Conservation (phyloP, 805 yeast species). For the Starmerella bombicola region DNA sequence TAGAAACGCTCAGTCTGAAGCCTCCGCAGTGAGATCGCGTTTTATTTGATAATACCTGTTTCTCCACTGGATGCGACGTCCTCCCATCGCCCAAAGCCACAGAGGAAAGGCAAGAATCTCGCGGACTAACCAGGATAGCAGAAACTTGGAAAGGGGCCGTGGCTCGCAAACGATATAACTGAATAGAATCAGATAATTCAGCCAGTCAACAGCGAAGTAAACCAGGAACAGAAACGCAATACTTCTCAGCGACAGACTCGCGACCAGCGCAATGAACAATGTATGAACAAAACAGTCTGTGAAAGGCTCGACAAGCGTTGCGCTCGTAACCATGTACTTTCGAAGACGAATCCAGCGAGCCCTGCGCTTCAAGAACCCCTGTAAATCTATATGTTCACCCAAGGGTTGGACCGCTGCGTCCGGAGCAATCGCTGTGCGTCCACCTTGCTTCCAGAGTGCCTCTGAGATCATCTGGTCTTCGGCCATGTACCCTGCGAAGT, state of each 20-base stretch:
- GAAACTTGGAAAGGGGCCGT: conserved; percentile 26
- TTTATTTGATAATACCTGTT: conserved; percentile 62
- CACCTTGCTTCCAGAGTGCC: conserved; percentile 64
- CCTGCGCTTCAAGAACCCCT: conserved; percentile 54
- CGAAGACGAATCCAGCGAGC: conserved; percentile 79
- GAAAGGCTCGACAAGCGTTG: conserved; percentile 75
- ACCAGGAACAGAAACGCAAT: conserved; percentile 35
- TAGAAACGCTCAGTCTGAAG: no score
- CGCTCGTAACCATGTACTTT: conserved; percentile 74
- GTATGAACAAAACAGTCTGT: conserved; percentile 59
- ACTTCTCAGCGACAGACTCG: neutral
- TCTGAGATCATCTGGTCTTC: conserved; percentile 90
- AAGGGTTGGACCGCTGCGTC: conserved; percentile 73
- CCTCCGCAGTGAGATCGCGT: conserved; percentile 67
- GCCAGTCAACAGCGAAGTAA: conserved; percentile 58
- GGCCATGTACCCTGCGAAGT: conserved; percentile 71
- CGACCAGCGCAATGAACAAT: conserved; percentile 27
- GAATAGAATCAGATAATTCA: conserved; percentile 34
- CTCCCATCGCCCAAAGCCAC: conserved; percentile 70
- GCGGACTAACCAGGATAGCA: conserved; percentile 50
- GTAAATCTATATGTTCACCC: conserved; percentile 28
- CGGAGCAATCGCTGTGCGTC: conserved; percentile 64
- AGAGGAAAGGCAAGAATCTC: conserved; percentile 70
- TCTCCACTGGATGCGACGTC: conserved; percentile 55
- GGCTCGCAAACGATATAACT: conserved; percentile 4